Base-by-base conservation (phyloP, 2,329 filamentous ascomycete genomes). In the Ophiocordyceps camponoti-saundersi region DNA sequence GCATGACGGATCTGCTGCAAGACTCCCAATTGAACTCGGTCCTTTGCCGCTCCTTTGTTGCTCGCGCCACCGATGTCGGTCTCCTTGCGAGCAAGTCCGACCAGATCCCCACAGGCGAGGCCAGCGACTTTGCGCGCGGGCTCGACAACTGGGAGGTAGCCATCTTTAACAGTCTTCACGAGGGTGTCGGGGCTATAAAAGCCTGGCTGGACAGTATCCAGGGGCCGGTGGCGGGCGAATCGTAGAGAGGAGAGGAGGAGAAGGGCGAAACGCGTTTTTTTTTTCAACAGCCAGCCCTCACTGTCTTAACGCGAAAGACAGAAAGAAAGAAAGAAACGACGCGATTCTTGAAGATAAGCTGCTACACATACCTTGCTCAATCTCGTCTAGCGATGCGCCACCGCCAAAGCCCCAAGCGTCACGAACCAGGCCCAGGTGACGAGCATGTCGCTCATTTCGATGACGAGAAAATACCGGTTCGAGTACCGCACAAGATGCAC, bases 1-100 rank as follows among this genome's bases (percentile, higher is more conserved):
- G 86, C 46, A 88, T 95, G 64, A 70, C 96, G 50, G 89, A 95
- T 49, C 65, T 98, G 0, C 94, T 95, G 51, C 89, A 95, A 48
- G 89, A 95, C 61, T 61, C 62, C 42, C 76, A 78, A 49, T 80
- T 95, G 48, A 85, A 87, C 48, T 75, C 85, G 52, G 78, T 92
- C 20, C 61, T 90, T 54, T 72, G 76, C 48, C 72, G 82, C 68
- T 88, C 86, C 0, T 96, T 93, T 64, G 86, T 89, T 53, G 73
- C 77, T 45, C 73, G 92, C 44, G 85, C 88, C 1, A 74, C 78
- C 2, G 86, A 93, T 51, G 85, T 96, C 45, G 85, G 85, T 6
- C 77, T 96, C 59, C 86, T 95, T 60, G 90, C 89, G 2, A 79
- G 89, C 54, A 95, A 95, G 64, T 82, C 83, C 3, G 81, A 82